A percentile compares a stretch with the other conserved stretches of the same genome.
Evolutionary conservation across 495 filamentous ascomycete species (phyloP).

Genomic region (Penicillium pancosmium): DNA sequence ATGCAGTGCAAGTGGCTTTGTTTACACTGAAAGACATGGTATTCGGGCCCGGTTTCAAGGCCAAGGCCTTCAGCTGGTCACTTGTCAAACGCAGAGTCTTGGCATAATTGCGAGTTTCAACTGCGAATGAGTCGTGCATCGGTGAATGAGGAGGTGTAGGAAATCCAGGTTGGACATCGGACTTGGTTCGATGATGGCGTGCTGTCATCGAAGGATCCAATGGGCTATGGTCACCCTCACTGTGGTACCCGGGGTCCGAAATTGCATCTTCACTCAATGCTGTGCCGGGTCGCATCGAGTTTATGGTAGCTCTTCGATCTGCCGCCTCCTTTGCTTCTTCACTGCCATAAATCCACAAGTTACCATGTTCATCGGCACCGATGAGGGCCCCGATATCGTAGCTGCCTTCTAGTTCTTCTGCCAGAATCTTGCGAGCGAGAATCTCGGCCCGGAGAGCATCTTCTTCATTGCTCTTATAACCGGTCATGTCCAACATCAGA

Average conservation of each 20-base stretch:
- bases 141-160: constrained; percentile 81
- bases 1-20: constrained; percentile 84
- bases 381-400: constrained; percentile 97
- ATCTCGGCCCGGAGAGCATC: constrained; percentile 89
- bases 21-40: constrained; percentile 96
- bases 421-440: constrained; percentile 91
- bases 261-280: constrained; percentile 75
- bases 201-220: constrained; percentile 35
- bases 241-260: constrained; percentile 94
- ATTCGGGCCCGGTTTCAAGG: constrained; percentile 83
- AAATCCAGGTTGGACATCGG: constrained; percentile 69
- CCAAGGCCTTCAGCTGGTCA: constrained; percentile 86
- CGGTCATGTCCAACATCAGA: constrained; percentile 97
- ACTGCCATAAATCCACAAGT: constrained; percentile 98
- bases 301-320: constrained; percentile 52
- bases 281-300: constrained; percentile 54
- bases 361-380: constrained; percentile 91
- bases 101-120: constrained; percentile 84
- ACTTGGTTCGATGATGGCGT: constrained; percentile 61
- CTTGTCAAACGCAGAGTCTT: constrained; percentile 97
- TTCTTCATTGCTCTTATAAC: constrained; percentile 90
- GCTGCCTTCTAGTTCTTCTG: constrained; percentile 89
- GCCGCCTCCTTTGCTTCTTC: constrained; percentile 90
- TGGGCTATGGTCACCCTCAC: constrained; percentile 64
- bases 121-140: constrained; percentile 51